Evolutionary conservation across 179 eudicot species (phyloP), one percentile per base, ranked within the genome.

Genomic region (Carnegiea gigantea): DNA sequence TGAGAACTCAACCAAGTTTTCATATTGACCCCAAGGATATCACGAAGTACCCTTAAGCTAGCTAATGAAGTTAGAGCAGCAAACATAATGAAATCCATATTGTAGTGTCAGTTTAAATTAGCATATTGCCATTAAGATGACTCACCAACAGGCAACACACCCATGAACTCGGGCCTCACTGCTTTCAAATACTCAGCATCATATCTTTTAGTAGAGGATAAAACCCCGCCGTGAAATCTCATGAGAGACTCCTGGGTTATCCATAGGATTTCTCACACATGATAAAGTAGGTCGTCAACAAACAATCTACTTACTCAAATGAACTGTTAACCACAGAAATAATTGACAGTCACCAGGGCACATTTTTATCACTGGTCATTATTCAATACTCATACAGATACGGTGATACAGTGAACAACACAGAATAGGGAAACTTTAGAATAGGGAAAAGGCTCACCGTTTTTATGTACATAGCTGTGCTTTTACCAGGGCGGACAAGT

Each of bases 401-500:
- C 23, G 6, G 44, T 8, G 65, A 60, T 60, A 60, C 26, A 62
- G 44, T 17, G 46, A 59, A 40, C 49, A 77, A 24, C 48, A 30
- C 53, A 77, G 28, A 76, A 4, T 38, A 17, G 57, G 1, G 36
- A 49, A 20, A 57, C 21, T 62, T 62, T 62, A 62, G 28, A 62
- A 62, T 62, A 9, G 14, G 68, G 68, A 26, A 77, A 51, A 82
- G 14, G 28, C 64, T 83, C 91, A 95, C 99, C 90, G 96, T 94
- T 83, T 91, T 94, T 20, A 96, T 94, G 75, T 84, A 96, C 60
- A 86, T 80, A 73, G 99, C 97, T 9, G 99, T 94, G 80, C 96
- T 94, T 85, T 87, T 90, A 74, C 99, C 99, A 24, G 99, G 99
- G 15, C 98, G 95, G n/a, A 95, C 95, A 75, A 95, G 97, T 75